Evolutionary conservation across 129 eudicot species (phyloP), one percentile per base, ranked within the genome.

Genomic region (Saussurea involucrata): DNA sequence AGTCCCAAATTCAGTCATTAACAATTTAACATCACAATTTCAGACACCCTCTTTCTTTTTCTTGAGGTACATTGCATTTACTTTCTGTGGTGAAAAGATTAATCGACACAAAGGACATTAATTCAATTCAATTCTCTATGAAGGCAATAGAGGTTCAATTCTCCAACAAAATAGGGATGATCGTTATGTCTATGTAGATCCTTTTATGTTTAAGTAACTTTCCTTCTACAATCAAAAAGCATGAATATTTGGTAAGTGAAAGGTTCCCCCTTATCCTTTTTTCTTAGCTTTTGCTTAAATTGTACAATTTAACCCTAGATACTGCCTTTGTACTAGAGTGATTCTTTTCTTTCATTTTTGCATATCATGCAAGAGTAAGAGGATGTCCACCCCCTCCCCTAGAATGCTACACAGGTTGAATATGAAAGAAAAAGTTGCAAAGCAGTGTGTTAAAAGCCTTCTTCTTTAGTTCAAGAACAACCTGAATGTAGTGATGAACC

Each of bases 401-500:
- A n/a, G 61, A 53, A 53, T n/a, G 61, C 61, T 53, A 22, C 61
- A 53, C 22, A n/a, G 61, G 61, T 53, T 13, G 61, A 1, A 53
- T 17, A 53, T n/a, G 63, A 55, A 55, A 10, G 18, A 55, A 55
- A 18, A 7, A 17, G 24, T n/a, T n/a, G 8, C 63, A 40, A 42
- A 73, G 55, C 10, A 53, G 55, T 22, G 61, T 29, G 72, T 1
- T 28, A 74, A 80, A 74, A 77, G 12, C 17, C 21, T 33, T 31
- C 29, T 2, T 10, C 8, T 24, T 37, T 18, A 40, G 44, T 66
- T 64, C 32, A 57, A 44, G 69, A 81, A 71, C 24, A 34, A 95
- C 98, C 98, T 95, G 97, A 84, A 91, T 95, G 85, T 89, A 91
- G 71, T 95, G 96, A 78, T 91, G 98, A 74, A 89, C 79, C 29